phyloP scores from a whole-genome alignment of 1,284 basidiomycete species.

The Melampsora occidentalis region DNA sequence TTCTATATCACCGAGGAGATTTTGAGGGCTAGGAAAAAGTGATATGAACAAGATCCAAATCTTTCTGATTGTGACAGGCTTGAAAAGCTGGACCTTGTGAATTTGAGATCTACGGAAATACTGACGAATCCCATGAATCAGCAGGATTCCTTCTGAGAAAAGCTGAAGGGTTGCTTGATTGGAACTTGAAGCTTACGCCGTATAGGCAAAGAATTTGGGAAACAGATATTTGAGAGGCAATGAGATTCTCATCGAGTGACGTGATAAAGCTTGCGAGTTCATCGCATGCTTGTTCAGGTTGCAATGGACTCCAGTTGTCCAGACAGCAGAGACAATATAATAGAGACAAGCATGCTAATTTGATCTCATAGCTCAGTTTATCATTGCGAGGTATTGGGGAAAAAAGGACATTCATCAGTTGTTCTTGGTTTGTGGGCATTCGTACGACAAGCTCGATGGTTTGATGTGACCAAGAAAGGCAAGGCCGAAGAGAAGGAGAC shows the following conservation, averaged over 20 bases:
- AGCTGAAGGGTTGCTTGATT: background rate
- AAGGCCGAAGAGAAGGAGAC: background rate
- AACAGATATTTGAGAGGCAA: background rate
- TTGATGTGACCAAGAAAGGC: slow-evolving; percentile 1
- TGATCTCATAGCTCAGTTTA: background rate
- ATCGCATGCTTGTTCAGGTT: background rate
- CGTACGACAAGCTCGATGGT: slow-evolving; percentile 3
- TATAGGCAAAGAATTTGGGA: slow-evolving; percentile 7
- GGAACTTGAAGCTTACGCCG: background rate
- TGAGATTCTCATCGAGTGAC: background rate
- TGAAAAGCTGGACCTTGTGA: background rate
- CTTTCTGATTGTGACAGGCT: background rate
- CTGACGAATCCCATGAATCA: background rate
- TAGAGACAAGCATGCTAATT: slow-evolving; percentile 1
- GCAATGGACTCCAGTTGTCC: background rate
- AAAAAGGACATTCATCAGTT: background rate
- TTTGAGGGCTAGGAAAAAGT: background rate
- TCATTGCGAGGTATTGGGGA: background rate
- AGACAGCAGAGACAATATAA: background rate
- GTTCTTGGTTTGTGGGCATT: background rate
- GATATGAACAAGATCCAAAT: background rate
- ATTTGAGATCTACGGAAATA: background rate
- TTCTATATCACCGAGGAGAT: background rate
- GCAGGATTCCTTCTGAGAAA: background rate
- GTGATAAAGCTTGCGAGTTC: background rate